Conservation (phyloP, 2,329 filamentous ascomycete species). For the Aspergillus novofumigatus region DNA sequence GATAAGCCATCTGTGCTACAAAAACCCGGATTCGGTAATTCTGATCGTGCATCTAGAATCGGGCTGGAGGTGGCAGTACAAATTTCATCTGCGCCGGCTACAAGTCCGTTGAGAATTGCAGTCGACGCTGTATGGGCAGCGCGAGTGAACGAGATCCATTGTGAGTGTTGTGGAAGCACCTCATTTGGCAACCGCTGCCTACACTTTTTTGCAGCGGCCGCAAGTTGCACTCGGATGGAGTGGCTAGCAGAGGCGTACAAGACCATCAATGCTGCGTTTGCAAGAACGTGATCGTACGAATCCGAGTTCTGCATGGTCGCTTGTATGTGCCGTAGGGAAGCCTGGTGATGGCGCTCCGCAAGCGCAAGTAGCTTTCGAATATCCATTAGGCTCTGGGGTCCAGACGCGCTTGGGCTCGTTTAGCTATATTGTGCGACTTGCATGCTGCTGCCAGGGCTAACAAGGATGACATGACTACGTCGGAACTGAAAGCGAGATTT, state of each 20-base stretch:
- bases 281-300: conserved; percentile 34
- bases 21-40: background rate
- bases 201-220: conserved; percentile 15
- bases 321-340: conserved; percentile 38
- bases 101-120: conserved; percentile 24
- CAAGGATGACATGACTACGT: conserved; percentile 41
- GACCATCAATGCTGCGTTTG: conserved; percentile 43
- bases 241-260: conserved; percentile 41
- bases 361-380: conserved; percentile 20
- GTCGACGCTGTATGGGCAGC: conserved; percentile 33
- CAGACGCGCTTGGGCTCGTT: background rate
- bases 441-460: conserved; percentile 42
- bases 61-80: background rate
- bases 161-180: conserved; percentile 30
- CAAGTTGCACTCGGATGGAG: conserved; percentile 32
- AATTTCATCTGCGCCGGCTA: background rate
- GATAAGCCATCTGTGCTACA: background rate
- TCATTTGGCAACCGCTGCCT: conserved; percentile 17
- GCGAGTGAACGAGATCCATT: conserved; percentile 39
- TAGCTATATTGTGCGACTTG: conserved; percentile 29
- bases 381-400: conserved; percentile 15
- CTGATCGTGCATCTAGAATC: background rate
- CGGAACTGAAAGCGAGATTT: conserved; percentile 38
- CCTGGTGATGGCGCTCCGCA: conserved; percentile 37
- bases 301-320: conserved; percentile 26